phyloP scores from a whole-genome alignment of 2,329 filamentous ascomycete species.

The Alternaria sp. region DNA sequence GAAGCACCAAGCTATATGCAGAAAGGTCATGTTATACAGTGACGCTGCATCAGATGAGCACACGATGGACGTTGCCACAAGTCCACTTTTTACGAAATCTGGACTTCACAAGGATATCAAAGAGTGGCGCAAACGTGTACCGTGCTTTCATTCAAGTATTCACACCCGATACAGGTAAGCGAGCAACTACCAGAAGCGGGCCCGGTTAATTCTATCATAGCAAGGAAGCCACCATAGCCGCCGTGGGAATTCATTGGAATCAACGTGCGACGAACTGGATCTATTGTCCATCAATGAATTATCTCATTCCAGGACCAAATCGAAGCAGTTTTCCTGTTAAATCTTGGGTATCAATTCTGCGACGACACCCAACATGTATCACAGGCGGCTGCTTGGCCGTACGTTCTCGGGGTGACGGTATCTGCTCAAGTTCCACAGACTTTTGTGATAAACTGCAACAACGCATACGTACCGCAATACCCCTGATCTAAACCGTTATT shows the following conservation, averaged over 20 bases:
- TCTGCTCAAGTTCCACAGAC: neutral
- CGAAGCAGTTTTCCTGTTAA: neutral
- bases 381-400: neutral
- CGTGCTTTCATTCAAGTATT: neutral
- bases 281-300: neutral
- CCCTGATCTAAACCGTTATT: neutral
- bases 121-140: neutral
- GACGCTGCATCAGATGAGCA: neutral
- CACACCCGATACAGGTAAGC: neutral
- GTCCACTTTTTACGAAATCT: neutral
- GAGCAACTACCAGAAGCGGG: neutral
- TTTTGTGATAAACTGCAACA: neutral
- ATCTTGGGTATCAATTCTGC: neutral
- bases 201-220: neutral
- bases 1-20: neutral
- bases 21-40: neutral
- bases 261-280: neutral
- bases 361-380: neutral
- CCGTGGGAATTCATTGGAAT: no score
- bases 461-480: neutral
- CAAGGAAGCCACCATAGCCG: neutral
- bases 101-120: neutral
- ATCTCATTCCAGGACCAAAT: neutral
- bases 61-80: neutral
- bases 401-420: neutral